Conservation (phyloP, 2,329 filamentous ascomycete genomes). For the Epichloe glyceriae region DNA sequence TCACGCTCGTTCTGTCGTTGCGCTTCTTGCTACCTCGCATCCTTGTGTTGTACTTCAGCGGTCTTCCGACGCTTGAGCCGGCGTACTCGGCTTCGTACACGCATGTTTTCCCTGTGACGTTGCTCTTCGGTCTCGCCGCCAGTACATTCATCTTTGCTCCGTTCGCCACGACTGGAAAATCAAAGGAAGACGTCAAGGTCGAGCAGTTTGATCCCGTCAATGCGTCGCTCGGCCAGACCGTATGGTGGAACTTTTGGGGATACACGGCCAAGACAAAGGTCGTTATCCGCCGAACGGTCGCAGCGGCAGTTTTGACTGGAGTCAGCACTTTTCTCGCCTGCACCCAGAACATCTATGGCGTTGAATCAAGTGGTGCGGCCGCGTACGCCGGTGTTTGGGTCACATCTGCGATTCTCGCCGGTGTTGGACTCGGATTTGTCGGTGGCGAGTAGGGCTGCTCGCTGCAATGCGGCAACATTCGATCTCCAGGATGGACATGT, state of each 20-base stretch:
- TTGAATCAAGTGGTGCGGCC: slow-evolving; percentile 55
- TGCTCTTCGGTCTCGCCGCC: slow-evolving; percentile 54
- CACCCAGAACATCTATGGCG: slow-evolving; percentile 53
- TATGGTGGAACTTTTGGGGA: slow-evolving; percentile 62
- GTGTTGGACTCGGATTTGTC: slow-evolving; percentile 39
- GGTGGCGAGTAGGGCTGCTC: slow-evolving; percentile 24
- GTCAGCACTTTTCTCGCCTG: slow-evolving; percentile 51
- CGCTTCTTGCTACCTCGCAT: slow-evolving; percentile 56
- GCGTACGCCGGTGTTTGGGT: slow-evolving; percentile 67
- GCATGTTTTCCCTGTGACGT: slow-evolving; percentile 45
- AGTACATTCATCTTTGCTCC: slow-evolving; percentile 68
- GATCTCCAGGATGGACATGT: too few species aligned
- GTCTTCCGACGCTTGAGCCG: slow-evolving; percentile 53
- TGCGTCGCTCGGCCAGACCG: slow-evolving; percentile 55
- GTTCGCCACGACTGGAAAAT: slow-evolving; percentile 40
- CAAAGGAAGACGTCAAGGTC: slow-evolving; percentile 33
- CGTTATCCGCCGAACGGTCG: slow-evolving; percentile 49
- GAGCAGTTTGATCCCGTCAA: slow-evolving; percentile 48
- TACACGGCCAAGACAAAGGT: slow-evolving; percentile 50
- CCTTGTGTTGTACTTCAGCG: slow-evolving; percentile 65
- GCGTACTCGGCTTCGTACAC: slow-evolving; percentile 52
- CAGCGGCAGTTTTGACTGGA: slow-evolving; percentile 44
- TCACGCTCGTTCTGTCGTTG: slow-evolving; percentile 58
- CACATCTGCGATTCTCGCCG: slow-evolving; percentile 47
- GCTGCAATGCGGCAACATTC: not conserved